phyloP scores from a whole-genome alignment of 805 yeast species.

The Pichia thaimueangensis region DNA sequence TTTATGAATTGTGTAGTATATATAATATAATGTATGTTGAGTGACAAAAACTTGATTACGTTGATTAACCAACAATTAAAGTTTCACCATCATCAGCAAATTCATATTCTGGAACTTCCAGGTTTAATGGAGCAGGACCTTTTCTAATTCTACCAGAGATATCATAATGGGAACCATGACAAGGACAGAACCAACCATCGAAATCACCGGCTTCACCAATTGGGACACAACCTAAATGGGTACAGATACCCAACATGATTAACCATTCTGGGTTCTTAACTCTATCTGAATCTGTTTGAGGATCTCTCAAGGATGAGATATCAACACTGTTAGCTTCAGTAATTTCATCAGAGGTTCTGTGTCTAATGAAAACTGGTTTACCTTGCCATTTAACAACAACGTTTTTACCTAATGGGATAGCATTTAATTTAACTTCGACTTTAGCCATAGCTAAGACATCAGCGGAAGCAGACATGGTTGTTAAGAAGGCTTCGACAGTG shows the following conservation, averaged over 20 bases:
- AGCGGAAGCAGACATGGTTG: conserved; percentile 95
- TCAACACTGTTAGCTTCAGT: conserved; percentile 89
- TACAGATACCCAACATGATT: conserved; percentile 98
- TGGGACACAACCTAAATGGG: conserved; percentile 99
- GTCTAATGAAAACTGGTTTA: conserved; percentile 99
- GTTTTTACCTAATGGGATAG: conserved; percentile 96
- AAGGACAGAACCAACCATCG: conserved; percentile 99
- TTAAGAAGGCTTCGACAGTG: conserved; percentile 86
- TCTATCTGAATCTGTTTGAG: conserved; percentile 88
- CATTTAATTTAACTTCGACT: conserved; percentile 91
- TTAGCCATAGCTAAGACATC: conserved; percentile 99
- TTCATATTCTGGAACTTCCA: conserved; percentile 91
- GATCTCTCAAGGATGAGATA: conserved; percentile 78
- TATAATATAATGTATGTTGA: too few species aligned
- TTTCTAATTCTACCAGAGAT: conserved; percentile 99
- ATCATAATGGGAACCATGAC: conserved; percentile 99
- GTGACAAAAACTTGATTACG: too few species aligned
- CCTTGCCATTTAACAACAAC: conserved; percentile 99
- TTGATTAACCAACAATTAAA: conserved; percentile 75
- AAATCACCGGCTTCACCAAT: conserved; percentile 99
- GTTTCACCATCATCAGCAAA: conserved; percentile 75
- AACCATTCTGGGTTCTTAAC: conserved; percentile 97
- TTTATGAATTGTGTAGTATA: too few species aligned
- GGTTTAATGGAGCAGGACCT: conserved; percentile 99
- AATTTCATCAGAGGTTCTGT: conserved; percentile 90